Evolutionary conservation across 1,284 basidiomycete genomes (phyloP), one percentile per base, ranked within the genome.

Genomic region (Puccinia novopanici): DNA sequence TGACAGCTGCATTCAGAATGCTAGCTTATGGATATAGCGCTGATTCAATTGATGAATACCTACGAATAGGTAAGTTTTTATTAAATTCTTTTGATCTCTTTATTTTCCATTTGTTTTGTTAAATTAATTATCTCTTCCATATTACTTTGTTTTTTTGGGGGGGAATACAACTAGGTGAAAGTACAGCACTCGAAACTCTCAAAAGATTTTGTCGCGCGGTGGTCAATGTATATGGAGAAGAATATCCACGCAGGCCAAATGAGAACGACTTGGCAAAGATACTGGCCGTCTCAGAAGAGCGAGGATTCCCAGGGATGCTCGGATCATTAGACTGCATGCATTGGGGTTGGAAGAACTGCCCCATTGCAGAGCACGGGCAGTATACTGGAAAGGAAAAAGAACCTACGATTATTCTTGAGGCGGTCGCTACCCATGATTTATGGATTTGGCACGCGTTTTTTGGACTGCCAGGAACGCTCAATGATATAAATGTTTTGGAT

Each of bases 361-460:
- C 73, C 17, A 12, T 42, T 40, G 73, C 73, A 22, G 42, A 37
- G 12, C 15, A 40, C 8, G 73, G 55, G 34, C 8, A 48, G 17
- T 76, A 63, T 65, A 50, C 6, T n/a, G 57, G 57, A 45, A 75
- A 75, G 42, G 8, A 42, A 15, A n/a, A 67, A 45, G 63, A 42
- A 34, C 9, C 63, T 34, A 34, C 63, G 42, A 13, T 19, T 12
- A 42, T 34, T 12, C 42, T 67, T 34, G 42, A 67, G 9, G 63
- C 63, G 8, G 15, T 42, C 0, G 12, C n/a, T 24, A 42, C 12
- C 12, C 37, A n/a, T 13, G 34, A 4, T 42, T 34, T 4, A 37
- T 42, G 19, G 8, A 30, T 34, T 19, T 67, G n/a, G n/a, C n/a
- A n/a, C n/a, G n/a, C n/a, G n/a, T n/a, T n/a, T n/a, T n/a, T n/a